These are phyloP conservation scores for Tolypocladium cylindrosporum DNA, from an alignment of 2,329 filamentous ascomycete genomes.

Conservation along the genomic window DNA sequence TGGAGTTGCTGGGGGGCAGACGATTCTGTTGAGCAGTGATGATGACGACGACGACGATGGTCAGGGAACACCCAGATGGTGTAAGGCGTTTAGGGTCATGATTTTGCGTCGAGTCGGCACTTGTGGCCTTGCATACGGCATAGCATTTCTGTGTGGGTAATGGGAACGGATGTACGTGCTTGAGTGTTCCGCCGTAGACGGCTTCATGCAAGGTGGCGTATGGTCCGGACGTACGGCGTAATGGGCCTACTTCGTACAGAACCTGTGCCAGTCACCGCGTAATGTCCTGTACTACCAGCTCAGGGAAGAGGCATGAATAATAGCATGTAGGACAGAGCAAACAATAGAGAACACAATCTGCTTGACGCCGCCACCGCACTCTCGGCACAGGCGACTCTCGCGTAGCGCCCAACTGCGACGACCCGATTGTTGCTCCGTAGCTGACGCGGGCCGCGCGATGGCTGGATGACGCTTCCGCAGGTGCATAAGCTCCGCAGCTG, in stretches of 20 bases:
- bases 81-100: constrained; percentile 8
- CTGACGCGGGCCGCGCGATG: not conserved
- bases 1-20: not conserved
- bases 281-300: not conserved
- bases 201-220: not conserved
- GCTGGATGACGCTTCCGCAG: not conserved
- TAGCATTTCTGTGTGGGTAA: not conserved
- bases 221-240: no score
- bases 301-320: not conserved
- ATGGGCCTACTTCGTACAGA: no score
- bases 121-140: not conserved
- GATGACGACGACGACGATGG: not conserved
- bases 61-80: constrained; percentile 3
- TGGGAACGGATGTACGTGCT: not conserved
- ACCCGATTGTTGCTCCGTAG: not conserved
- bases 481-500: not conserved
- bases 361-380: not conserved
- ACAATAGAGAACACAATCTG: not conserved
- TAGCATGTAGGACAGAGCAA: not conserved
- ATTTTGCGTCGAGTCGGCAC: not conserved
- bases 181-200: not conserved
- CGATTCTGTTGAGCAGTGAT: not conserved
- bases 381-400: not conserved
- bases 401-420: not conserved
- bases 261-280: no score